Conservation (phyloP, 768 basidiomycete genomes). For the Multifurca ochricompacta region DNA sequence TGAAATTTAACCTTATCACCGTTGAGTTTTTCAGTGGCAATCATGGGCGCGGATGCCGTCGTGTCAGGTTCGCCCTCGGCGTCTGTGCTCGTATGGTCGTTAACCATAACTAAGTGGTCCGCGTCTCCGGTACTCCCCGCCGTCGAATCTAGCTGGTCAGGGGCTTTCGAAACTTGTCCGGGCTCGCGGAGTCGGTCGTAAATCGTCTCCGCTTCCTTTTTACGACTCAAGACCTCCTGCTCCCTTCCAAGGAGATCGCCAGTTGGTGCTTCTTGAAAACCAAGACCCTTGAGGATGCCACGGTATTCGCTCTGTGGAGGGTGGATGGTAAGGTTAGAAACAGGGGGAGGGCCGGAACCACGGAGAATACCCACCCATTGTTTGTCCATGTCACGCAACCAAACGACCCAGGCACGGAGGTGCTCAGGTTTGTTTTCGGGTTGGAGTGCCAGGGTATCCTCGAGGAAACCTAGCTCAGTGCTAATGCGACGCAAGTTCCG, state of each 20-base stretch:
- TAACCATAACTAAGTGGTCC: conserved; percentile 6
- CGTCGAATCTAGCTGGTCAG: background rate
- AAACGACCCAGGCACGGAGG: conserved; percentile 8
- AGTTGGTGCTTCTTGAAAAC: conserved; percentile 12
- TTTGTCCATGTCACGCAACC: conserved; percentile 15
- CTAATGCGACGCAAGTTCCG: conserved; percentile 16
- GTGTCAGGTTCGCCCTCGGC: conserved; percentile 17
- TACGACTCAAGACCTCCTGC: conserved; percentile 2
- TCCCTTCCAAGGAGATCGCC: conserved; percentile 13
- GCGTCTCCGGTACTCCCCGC: conserved; percentile 5
- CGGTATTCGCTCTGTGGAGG: conserved; percentile 10
- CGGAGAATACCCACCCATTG: conserved; percentile 11
- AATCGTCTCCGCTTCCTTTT: conserved; percentile 14
- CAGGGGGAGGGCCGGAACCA: background rate
- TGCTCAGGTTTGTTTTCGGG: conserved; percentile 14
- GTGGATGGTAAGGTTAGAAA: background rate
- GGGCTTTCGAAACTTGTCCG: background rate
- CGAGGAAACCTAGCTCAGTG: conserved; percentile 13
- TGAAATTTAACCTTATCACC: background rate
- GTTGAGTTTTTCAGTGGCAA: conserved; percentile 4
- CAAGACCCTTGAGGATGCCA: conserved; percentile 13
- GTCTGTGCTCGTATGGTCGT: conserved; percentile 13
- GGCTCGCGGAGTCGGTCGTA: conserved; percentile 9
- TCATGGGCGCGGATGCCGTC: conserved; percentile 2
- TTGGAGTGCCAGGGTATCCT: conserved; percentile 3